Conservation (phyloP, 1,139 yeast species). For the Geotrichum phurueaensis region DNA sequence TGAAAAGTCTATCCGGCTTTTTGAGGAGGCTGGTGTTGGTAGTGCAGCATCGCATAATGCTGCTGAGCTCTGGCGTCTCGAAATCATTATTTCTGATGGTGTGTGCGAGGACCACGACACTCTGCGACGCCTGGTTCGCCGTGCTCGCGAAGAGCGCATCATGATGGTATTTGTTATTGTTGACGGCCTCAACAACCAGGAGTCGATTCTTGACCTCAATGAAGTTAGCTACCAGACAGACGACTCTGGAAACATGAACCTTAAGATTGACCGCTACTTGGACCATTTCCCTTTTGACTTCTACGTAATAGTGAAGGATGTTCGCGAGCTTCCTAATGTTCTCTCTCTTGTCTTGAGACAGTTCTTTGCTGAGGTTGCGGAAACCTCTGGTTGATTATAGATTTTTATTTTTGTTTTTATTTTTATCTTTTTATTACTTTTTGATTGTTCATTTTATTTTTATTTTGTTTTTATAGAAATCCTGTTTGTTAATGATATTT, state of each 20-base stretch:
- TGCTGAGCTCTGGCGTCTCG: slow-evolving; percentile 81
- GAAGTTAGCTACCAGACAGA: slow-evolving; percentile 79
- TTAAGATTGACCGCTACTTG: slow-evolving; percentile 77
- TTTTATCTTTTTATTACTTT: background rate
- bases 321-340: slow-evolving; percentile 87
- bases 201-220: slow-evolving; percentile 89
- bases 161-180: slow-evolving; percentile 94
- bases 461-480: background rate
- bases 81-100: slow-evolving; percentile 91
- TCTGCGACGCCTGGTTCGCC: slow-evolving; percentile 74
- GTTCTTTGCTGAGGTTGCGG: slow-evolving; percentile 70
- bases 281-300: slow-evolving; percentile 96
- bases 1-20: slow-evolving; percentile 62
- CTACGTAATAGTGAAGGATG: slow-evolving; percentile 87
- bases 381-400: slow-evolving; percentile 17
- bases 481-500: background rate
- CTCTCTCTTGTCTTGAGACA: slow-evolving; percentile 84
- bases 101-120: slow-evolving; percentile 92
- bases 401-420: background rate
- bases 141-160: slow-evolving; percentile 84
- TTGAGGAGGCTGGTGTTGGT: slow-evolving; percentile 52
- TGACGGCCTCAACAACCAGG: slow-evolving; percentile 79
- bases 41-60: slow-evolving; percentile 19
- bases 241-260: slow-evolving; percentile 60
- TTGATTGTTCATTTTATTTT: background rate